Conservation (phyloP, 345 rosid species). For the Heritiera fomes region DNA sequence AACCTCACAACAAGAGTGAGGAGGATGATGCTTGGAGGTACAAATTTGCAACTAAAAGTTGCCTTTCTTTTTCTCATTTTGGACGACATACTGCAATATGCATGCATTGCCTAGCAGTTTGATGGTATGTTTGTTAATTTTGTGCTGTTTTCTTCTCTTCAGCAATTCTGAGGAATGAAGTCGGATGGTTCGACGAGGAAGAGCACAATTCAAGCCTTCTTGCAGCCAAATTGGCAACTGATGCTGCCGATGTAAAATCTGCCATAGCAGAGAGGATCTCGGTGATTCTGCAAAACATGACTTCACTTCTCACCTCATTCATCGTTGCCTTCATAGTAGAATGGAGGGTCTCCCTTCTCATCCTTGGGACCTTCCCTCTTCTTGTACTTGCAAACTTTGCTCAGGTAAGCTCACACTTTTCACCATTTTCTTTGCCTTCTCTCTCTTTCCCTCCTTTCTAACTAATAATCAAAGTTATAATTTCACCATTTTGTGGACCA, state of each 20-base stretch:
- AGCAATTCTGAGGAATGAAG: constrained; percentile 97
- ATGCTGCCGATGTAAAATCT: constrained; percentile 95
- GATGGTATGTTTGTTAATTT: neutral
- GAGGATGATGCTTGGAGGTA: constrained; percentile 99
- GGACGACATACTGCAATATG: neutral
- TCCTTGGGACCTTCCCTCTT: constrained; percentile 90
- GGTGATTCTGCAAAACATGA: constrained; percentile 97
- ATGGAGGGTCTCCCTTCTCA: constrained; percentile 99
- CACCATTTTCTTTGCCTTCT: neutral
- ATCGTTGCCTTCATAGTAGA: constrained; percentile 95
- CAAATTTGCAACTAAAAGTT: neutral
- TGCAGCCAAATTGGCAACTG: constrained; percentile 83
- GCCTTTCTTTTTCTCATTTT: neutral
- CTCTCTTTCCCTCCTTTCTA: neutral
- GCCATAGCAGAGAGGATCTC: constrained; percentile 98
- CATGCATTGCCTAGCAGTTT: neutral
- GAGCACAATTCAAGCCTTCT: constrained; percentile 96
- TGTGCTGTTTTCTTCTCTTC: constrained; percentile 25
- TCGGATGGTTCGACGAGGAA: constrained; percentile 99
- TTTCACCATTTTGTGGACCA: neutral
- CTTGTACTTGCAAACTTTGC: constrained; percentile 99
- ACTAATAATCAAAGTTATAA: neutral
- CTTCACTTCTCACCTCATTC: constrained; percentile 96
- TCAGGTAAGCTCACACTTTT: constrained; percentile 55
- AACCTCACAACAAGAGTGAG: constrained; percentile 97